Evolutionary conservation across 1,139 yeast genomes (phyloP).

Genomic region (Pichia sorboxylosa): DNA sequence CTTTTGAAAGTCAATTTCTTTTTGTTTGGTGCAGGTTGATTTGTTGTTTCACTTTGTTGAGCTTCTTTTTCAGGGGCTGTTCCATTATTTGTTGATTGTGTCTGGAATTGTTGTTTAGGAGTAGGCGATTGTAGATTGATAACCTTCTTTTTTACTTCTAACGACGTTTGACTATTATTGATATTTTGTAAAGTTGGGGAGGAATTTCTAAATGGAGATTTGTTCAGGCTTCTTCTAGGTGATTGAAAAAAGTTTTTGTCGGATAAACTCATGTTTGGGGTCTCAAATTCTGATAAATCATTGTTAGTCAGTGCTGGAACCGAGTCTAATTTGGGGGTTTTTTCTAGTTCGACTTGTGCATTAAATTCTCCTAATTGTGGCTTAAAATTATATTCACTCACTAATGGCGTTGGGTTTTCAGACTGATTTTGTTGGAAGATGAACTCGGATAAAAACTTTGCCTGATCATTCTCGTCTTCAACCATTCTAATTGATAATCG

Average conservation of each 20-base stretch:
- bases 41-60: neutral
- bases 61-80: neutral
- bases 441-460: slow-evolving; percentile 4
- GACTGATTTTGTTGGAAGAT: too few relatives aligned
- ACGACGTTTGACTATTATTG: slow-evolving; percentile 4
- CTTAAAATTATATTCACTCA: neutral
- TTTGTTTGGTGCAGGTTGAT: slow-evolving; percentile 1
- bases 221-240: slow-evolving; percentile 8
- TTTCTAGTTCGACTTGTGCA: neutral
- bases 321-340: neutral
- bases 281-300: slow-evolving; percentile 1
- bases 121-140: slow-evolving; percentile 6
- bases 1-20: slow-evolving; percentile 21
- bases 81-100: neutral
- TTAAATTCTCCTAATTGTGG: too few relatives aligned
- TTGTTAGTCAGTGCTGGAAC: slow-evolving; percentile 1
- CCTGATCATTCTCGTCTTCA: slow-evolving; percentile 9
- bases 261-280: too few relatives aligned
- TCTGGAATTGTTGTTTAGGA: too few relatives aligned
- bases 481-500: slow-evolving; percentile 18
- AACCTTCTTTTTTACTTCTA: slow-evolving; percentile 1
- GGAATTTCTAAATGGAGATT: slow-evolving; percentile 9
- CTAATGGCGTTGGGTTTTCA: neutral
- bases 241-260: slow-evolving; percentile 4
- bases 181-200: slow-evolving; percentile 11